A percentile compares a stretch with the other conserved stretches of the same genome.
Evolutionary conservation across 805 yeast species (phyloP).

Genomic region (Yueomyces sp.): DNA sequence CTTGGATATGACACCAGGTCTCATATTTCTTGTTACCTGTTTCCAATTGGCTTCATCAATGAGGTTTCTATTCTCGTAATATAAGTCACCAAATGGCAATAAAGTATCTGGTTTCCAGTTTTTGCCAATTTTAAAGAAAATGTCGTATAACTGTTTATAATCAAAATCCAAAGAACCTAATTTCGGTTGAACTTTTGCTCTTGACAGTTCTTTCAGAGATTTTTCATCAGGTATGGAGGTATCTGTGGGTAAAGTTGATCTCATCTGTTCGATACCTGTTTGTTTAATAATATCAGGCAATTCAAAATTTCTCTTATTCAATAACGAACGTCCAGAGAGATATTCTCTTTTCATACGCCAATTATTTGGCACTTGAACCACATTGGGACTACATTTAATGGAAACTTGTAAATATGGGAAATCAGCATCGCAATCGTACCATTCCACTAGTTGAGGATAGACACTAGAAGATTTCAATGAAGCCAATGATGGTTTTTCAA

Average conservation of each 20-base stretch:
- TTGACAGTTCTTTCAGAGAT: conserved; percentile 52
- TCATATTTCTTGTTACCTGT: conserved; percentile 24
- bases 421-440: conserved; percentile 76
- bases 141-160: conserved; percentile 67
- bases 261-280: conserved; percentile 82
- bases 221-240: conserved; percentile 26
- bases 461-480: conserved; percentile 45
- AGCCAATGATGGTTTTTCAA: conserved; percentile 50
- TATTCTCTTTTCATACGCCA: conserved; percentile 77
- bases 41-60: conserved; percentile 30
- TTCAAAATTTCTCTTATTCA: conserved; percentile 58
- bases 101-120: conserved; percentile 44
- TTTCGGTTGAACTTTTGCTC: conserved; percentile 83
- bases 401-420: conserved; percentile 58
- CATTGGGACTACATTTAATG: conserved; percentile 52
- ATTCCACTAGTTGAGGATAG: conserved; percentile 66
- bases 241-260: conserved; percentile 27
- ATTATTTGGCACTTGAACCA: conserved; percentile 67
- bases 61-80: conserved; percentile 61
- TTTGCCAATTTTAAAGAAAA: conserved; percentile 71
- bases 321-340: conserved; percentile 48
- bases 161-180: conserved; percentile 79
- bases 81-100: conserved; percentile 60
- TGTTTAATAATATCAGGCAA: conserved; percentile 66
- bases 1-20: conserved; percentile 59